These are phyloP conservation scores for Lasiosphaeria hispida DNA, from an alignment of 495 filamentous ascomycete species.

Conservation along the genomic window DNA sequence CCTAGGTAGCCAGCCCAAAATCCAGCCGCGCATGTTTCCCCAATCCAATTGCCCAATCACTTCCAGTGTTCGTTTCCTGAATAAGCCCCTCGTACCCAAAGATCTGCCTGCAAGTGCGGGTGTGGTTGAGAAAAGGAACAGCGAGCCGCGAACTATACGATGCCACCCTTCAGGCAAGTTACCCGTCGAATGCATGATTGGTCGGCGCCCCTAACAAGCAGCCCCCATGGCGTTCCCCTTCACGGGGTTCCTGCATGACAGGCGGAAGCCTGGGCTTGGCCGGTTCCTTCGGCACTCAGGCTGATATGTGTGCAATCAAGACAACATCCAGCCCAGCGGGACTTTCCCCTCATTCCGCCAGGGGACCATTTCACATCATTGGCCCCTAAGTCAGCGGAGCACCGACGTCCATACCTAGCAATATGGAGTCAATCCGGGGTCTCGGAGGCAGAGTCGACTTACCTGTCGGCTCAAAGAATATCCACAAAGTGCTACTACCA, in stretches of 20 bases:
- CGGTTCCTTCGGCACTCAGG: conserved; percentile 18
- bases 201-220: conserved; percentile 4
- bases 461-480: conserved; percentile 3
- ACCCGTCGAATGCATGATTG: not conserved
- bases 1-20: too few relatives aligned
- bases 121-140: not conserved
- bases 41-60: not conserved
- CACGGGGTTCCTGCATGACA: conserved; percentile 14
- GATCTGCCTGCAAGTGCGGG: conserved; percentile 1
- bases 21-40: too few relatives aligned
- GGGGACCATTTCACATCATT: conserved; percentile 2
- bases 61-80: not conserved
- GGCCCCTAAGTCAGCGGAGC: conserved; percentile 10
- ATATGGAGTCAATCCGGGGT: conserved; percentile 19
- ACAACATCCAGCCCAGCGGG: conserved; percentile 13
- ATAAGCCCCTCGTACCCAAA: not conserved
- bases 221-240: not conserved
- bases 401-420: conserved; percentile 12
- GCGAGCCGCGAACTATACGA: not conserved
- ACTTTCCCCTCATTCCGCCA: conserved; percentile 5
- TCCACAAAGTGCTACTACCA: conserved; percentile 1
- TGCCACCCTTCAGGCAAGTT: not conserved
- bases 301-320: conserved; percentile 17
- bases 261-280: conserved; percentile 5
- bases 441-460: conserved; percentile 9